Conservation (phyloP, 164 flowering plant species). For the Houttuynia cordata region DNA sequence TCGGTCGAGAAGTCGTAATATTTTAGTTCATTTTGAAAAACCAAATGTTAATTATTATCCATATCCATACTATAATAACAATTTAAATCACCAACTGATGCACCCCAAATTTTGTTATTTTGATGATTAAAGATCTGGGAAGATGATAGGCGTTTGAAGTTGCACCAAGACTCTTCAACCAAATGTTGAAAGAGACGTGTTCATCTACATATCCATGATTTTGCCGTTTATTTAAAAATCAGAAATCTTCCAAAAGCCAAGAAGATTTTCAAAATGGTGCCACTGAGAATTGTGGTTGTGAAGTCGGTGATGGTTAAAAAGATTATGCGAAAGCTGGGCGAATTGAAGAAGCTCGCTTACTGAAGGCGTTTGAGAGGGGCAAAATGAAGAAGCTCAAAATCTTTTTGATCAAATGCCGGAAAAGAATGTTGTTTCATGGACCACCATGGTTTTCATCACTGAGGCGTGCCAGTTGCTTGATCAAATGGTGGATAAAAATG, state of each 20-base stretch:
- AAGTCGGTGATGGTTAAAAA: conserved; percentile 41
- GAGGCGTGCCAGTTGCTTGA: too few relatives aligned
- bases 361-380: conserved; percentile 38
- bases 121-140: too few relatives aligned
- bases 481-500: conserved; percentile 36
- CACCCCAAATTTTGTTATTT: too few relatives aligned
- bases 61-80: too few relatives aligned
- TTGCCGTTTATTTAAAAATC: not conserved
- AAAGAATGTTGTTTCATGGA: conserved; percentile 53
- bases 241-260: conserved; percentile 28
- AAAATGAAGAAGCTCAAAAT: conserved; percentile 22
- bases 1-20: too few relatives aligned
- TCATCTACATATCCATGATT: too few relatives aligned
- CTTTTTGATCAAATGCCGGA: conserved; percentile 23
- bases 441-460: conserved; percentile 13
- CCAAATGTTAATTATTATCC: too few relatives aligned
- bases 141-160: too few relatives aligned
- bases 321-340: conserved; percentile 32
- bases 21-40: too few relatives aligned
- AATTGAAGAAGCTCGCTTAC: conserved; percentile 23
- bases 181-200: too few relatives aligned
- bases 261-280: conserved; percentile 23
- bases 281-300: conserved; percentile 21
- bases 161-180: too few relatives aligned
- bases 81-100: too few relatives aligned